Evolutionary conservation across 805 yeast species (phyloP).

Genomic region (Wickerhamomyces hampshirensis): DNA sequence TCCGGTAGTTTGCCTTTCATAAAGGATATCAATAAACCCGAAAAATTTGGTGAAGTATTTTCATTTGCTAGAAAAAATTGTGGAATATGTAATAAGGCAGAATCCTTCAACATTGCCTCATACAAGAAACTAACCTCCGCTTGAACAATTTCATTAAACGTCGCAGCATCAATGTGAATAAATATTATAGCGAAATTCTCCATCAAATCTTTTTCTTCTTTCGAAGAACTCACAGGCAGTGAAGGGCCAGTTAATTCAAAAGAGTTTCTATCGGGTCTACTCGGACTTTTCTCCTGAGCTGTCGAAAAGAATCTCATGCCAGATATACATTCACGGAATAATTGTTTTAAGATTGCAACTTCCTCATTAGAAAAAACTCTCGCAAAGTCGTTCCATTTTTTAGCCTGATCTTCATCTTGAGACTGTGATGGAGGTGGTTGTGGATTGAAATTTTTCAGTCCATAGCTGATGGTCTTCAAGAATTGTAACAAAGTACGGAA

Average conservation of each 20-base stretch:
- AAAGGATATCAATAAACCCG: conserved; percentile 76
- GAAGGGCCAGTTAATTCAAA: conserved; percentile 64
- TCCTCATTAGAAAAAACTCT: conserved; percentile 83
- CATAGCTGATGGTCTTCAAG: conserved; percentile 83
- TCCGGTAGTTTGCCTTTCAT: conserved; percentile 67
- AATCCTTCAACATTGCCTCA: conserved; percentile 73
- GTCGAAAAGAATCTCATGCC: conserved; percentile 75
- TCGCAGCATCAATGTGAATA: conserved; percentile 90
- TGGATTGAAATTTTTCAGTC: conserved; percentile 85
- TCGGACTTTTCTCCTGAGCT: conserved; percentile 18
- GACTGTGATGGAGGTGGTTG: conserved; percentile 51
- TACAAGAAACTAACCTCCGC: conserved; percentile 75
- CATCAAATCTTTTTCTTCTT: conserved; percentile 93
- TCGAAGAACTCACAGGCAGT: conserved; percentile 79
- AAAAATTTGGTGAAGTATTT: conserved; percentile 87
- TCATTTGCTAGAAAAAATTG: conserved; percentile 94
- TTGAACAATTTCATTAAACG: conserved; percentile 88
- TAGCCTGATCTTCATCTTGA: conserved; percentile 40
- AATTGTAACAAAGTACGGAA: conserved; percentile 88
- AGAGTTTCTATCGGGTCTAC: conserved; percentile 20
- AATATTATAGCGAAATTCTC: conserved; percentile 92
- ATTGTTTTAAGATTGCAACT: conserved; percentile 63
- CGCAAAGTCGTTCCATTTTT: conserved; percentile 81
- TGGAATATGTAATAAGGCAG: conserved; percentile 84
- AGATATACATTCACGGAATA: conserved; percentile 79